Base-by-base conservation (phyloP, 257 asterid genomes). In the Penstemon davidsonii region DNA sequence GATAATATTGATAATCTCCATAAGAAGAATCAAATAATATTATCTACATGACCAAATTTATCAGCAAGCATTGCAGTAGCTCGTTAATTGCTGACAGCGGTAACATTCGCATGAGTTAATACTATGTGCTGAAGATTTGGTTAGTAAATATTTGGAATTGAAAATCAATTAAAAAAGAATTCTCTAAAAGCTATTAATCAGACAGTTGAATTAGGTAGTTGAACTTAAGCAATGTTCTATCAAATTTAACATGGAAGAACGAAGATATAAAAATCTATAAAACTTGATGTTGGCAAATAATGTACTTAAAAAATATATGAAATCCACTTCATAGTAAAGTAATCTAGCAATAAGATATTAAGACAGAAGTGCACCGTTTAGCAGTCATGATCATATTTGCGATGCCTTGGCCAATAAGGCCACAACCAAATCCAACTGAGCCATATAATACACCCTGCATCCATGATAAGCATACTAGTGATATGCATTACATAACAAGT, bases 321-420 rank as follows among this genome's bases (percentile, higher is more conserved):
- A 6, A 47, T 6, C 52, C 25, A 58, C 36, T 57, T 25, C 51
- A 49, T 49, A 68, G 56, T 38, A 44, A 70, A 71, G 11, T n/a
- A 65, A 44, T 53, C 33, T 19, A 68, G 57, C 25, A 49, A 57
- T 9, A 4, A 60, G 52, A 40, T 42, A 47, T 56, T 5, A 25
- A 46, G 45, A 57, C 7, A 56, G 8, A 75, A 60, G 39, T 42
- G 57, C 70, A 90, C 99, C 99, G 78, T 75, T 93, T 93, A 44
- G 96, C 96, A 51, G 84, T 90, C 99, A 90, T 93, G 74, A 90
- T 90, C 89, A 76, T 40, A 78, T 93, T 90, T 67, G 97, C 97
- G 36, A 93, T 88, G 79, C 99, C 99, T 82, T 93, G 99, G 68
- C 97, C 96, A 51, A 93, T 74, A 71, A 93, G 81, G 65, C 97